Base-by-base conservation (phyloP, 441 rosid species). In the Dalechampia spathulata region DNA sequence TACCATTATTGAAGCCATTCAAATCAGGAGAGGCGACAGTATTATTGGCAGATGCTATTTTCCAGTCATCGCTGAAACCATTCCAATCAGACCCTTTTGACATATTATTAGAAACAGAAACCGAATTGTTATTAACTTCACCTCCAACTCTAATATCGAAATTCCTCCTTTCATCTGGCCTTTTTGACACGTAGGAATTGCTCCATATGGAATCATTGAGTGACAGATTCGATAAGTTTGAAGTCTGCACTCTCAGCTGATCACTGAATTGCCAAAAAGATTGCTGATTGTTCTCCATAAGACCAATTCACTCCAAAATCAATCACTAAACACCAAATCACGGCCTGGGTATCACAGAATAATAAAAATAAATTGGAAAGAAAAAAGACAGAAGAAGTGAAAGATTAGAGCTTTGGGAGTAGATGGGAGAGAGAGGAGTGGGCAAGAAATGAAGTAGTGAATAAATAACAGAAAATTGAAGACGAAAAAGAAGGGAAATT, bases 211-310 rank as follows among this genome's bases (percentile, higher is more conserved):
- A 87, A 45, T 88, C 96, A 52, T 75, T 83, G 38, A 86, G 81
- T 1, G 96, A 83, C 14, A 88, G 77, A 65, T 78, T 87, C 15
- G 91, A 83, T 30, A 86, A 55, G 67, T 76, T 80, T 0, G 82
- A 64, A 3, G 71, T 52, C 20, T 90, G 91, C 12, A 76, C 50
- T 67, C 98, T 75, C 27, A 91, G 69, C 58, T 88, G 95, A 58
- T 91, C 98, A 60, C 96, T 88, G 79, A 91, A 91, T 46, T 88
- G 95, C 74, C 78, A 86, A 67, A 91, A 91, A 0, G 96, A 83
- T 60, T 85, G 87, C 76, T 85, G 85, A 41, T 90, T 82, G 61
- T 66, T 77, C 75, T 83, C 90, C 95, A 86, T 86, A 14, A 23
- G 22, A 14, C 19, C 16, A 65, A 55, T 34, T 49, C 36, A 21